These are phyloP conservation scores for Neurospora discreta DNA, from an alignment of 495 filamentous ascomycete species.

Conservation along the genomic window DNA sequence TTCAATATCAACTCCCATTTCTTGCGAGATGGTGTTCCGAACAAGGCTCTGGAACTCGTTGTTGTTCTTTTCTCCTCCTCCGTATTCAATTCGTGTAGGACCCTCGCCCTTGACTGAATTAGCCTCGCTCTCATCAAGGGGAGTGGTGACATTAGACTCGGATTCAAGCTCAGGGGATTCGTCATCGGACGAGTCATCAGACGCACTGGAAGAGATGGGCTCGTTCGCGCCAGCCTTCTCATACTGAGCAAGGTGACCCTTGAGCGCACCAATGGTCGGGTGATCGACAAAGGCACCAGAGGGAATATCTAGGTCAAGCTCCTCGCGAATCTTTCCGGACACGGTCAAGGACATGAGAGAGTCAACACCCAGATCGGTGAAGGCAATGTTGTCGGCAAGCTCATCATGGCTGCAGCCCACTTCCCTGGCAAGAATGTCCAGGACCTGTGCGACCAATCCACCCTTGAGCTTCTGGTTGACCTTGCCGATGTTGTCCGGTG, in stretches of 20 bases:
- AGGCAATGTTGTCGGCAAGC: slow-evolving; percentile 42
- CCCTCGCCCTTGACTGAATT: slow-evolving; percentile 29
- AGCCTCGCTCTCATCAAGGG: slow-evolving; percentile 32
- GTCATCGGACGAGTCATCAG: slow-evolving; percentile 27
- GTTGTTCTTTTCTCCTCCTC: slow-evolving; percentile 13
- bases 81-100: slow-evolving; percentile 1
- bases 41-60: slow-evolving; percentile 41
- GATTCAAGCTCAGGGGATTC: slow-evolving; percentile 32
- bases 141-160: slow-evolving; percentile 38
- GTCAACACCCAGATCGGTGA: slow-evolving; percentile 49
- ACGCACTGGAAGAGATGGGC: slow-evolving; percentile 14
- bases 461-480: slow-evolving; percentile 32
- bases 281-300: slow-evolving; percentile 41
- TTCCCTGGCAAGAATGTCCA: slow-evolving; percentile 56
- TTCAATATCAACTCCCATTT: slow-evolving; percentile 55
- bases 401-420: slow-evolving; percentile 52
- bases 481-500: slow-evolving; percentile 28
- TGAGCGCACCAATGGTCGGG: slow-evolving; percentile 49
- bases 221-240: slow-evolving; percentile 28
- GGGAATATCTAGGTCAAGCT: slow-evolving; percentile 46
- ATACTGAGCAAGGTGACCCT: slow-evolving; percentile 41
- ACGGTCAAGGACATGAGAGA: slow-evolving; percentile 48
- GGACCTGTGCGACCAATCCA: slow-evolving; percentile 31
- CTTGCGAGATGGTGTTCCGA: slow-evolving; percentile 49
- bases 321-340: slow-evolving; percentile 41